These are phyloP conservation scores for Gliomastix tumulicola DNA, from an alignment of 2,329 filamentous ascomycete species.

Conservation along the genomic window DNA sequence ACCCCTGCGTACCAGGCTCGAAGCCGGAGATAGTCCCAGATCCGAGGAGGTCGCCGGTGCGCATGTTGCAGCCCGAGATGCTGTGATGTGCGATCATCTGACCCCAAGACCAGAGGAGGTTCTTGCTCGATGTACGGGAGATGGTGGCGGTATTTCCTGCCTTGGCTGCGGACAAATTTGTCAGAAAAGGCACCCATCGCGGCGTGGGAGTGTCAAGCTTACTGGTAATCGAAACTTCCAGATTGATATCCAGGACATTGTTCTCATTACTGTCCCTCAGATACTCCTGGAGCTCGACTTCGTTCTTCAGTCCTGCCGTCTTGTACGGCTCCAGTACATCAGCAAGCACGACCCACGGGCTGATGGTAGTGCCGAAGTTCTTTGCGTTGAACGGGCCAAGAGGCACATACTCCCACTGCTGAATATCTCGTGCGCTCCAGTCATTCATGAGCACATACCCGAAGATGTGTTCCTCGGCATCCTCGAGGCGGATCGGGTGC, in stretches of 20 bases:
- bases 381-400: slow-evolving; percentile 58
- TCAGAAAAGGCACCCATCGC: too few relatives aligned
- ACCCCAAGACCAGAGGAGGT: slow-evolving; percentile 64
- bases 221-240: not conserved
- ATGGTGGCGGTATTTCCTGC: too few relatives aligned
- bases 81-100: slow-evolving; percentile 76
- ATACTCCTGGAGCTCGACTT: slow-evolving; percentile 9
- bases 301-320: slow-evolving; percentile 16
- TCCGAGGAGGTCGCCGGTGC: slow-evolving; percentile 63
- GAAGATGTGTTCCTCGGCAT: slow-evolving; percentile 66
- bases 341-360: slow-evolving; percentile 54
- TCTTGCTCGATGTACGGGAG: slow-evolving; percentile 48
- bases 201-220: too few relatives aligned
- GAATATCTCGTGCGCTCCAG: slow-evolving; percentile 57
- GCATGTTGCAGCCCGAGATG: slow-evolving; percentile 63
- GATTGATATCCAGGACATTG: not conserved
- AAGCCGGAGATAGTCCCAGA: slow-evolving; percentile 34
- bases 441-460: slow-evolving; percentile 61
- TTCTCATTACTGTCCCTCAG: not conserved
- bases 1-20: slow-evolving; percentile 56
- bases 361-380: slow-evolving; percentile 52
- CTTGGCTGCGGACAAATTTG: too few relatives aligned
- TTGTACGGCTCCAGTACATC: slow-evolving; percentile 40
- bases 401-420: slow-evolving; percentile 54
- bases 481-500: slow-evolving; percentile 52